Conservation (phyloP, 768 basidiomycete species). For the Tremella yokohamensis region DNA sequence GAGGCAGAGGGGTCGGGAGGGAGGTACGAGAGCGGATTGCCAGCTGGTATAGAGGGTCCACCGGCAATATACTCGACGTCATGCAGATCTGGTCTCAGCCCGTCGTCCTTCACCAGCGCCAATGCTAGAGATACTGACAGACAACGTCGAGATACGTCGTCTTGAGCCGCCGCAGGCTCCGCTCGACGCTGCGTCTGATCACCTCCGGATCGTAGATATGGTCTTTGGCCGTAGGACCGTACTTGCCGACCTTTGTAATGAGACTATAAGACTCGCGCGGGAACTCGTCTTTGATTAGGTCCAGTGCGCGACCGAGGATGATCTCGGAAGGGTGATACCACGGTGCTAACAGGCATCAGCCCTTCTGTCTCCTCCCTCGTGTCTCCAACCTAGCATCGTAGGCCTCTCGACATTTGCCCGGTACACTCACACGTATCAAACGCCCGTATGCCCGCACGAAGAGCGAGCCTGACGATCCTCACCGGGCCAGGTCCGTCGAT, state of each 20-base stretch:
- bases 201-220: constrained; percentile 43
- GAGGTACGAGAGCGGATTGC: constrained; percentile 20
- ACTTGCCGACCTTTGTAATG: constrained; percentile 51
- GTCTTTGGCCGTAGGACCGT: constrained; percentile 32
- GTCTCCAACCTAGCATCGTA: not conserved
- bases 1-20: constrained; percentile 15
- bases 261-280: constrained; percentile 46
- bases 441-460: constrained; percentile 48
- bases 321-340: constrained; percentile 52
- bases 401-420: not conserved
- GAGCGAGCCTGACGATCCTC: constrained; percentile 43
- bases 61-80: constrained; percentile 49
- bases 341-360: constrained; percentile 26
- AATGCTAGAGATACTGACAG: constrained; percentile 35
- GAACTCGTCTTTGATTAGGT: constrained; percentile 29
- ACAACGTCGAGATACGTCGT: constrained; percentile 50
- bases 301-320: constrained; percentile 43
- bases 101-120: not conserved
- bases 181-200: constrained; percentile 35
- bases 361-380: not conserved
- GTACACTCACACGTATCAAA: constrained; percentile 48
- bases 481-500: constrained; percentile 34
- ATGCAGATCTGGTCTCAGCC: constrained; percentile 44
- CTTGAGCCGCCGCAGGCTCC: constrained; percentile 43
- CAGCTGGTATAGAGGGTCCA: constrained; percentile 20